Evolutionary conservation across 192 early-diverging fungal genomes (phyloP).

Genomic region (Entomortierella lignicola): DNA sequence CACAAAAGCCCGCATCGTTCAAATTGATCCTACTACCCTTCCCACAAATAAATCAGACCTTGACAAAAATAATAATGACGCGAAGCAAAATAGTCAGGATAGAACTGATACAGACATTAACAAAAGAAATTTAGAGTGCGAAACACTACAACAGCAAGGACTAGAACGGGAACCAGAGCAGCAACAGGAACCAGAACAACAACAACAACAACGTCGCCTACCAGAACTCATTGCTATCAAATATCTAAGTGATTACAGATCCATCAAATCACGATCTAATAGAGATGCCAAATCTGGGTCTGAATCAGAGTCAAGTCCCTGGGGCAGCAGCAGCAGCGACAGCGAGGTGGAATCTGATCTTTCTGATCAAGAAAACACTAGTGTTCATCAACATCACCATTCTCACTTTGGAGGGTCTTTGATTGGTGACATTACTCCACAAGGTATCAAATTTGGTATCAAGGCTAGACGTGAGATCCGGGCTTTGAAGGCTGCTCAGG

Average conservation of each 20-base stretch:
- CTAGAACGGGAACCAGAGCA: too few relatives aligned
- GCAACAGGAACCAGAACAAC: too few relatives aligned
- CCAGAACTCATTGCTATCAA: slow-evolving; percentile 37
- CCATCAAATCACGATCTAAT: not conserved
- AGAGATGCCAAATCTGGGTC: not conserved
- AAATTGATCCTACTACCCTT: slow-evolving; percentile 12
- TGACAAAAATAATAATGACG: not conserved
- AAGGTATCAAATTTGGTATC: slow-evolving; percentile 27
- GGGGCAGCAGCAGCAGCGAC: slow-evolving; percentile 8
- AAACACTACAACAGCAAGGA: too few relatives aligned
- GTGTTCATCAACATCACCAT: not conserved
- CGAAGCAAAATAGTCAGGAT: not conserved
- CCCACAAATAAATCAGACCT: not conserved
- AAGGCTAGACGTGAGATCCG: slow-evolving; percentile 42
- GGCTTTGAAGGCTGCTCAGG: slow-evolving; percentile 37
- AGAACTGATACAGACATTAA: not conserved
- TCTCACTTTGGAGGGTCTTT: not conserved
- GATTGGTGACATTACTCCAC: slow-evolving; percentile 9
- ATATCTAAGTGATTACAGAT: slow-evolving; percentile 32
- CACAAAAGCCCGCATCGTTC: slow-evolving; percentile 23
- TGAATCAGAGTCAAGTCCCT: not conserved
- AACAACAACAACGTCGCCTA: too few relatives aligned
- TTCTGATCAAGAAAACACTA: not conserved
- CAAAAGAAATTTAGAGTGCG: too few relatives aligned
- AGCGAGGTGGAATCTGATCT: slow-evolving; percentile 13